Evolutionary conservation across 495 filamentous ascomycete species (phyloP), one percentile per base, ranked within the genome.

Genomic region (Tuber brumale): DNA sequence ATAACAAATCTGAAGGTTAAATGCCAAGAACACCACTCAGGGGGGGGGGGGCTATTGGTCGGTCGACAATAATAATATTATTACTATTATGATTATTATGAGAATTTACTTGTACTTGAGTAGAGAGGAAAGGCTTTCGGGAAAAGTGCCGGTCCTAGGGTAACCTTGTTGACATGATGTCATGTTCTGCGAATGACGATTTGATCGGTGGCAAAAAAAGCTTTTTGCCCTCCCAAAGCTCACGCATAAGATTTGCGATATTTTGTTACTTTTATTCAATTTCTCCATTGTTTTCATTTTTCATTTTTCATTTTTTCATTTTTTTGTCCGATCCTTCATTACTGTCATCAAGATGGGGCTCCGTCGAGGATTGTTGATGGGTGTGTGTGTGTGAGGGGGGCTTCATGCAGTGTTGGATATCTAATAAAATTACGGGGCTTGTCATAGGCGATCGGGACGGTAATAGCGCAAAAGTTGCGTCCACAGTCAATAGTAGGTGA

Each of bases 161-260:
- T 31, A n/a, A 76, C 48, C 78, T 77, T 77, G 78, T 70, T 70
- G 43, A 70, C 5, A 71, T 80, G 78, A 80, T 80, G 77, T 79
- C 78, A 80, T 74, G 76, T 73, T 61, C 71, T 79, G 66, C 77
- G 70, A 70, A 70, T 79, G 75, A 79, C 77, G 77, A 79, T 79
- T 79, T 72, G 76, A 80, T 80, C 76, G 73, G 78, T 79, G 78
- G 78, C 78, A 69, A 80, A 73, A 4, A 61, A 66, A 66, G 57
- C 57, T 66, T 66, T 57, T 61, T 61, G 57, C 57, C 57, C 57
- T 66, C 57, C 57, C 57, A 66, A 19, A 61, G 31, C n/a, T 31
- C n/a, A 31, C 4, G n/a, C 51, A 35, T 2, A 66, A 31, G 14
- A 66, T 66, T 66, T 66, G 12, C 27, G 27, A 66, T 66, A 66